Base-by-base conservation (phyloP, 2,329 filamentous ascomycete genomes). In the Ophiocordyceps unilateralis region DNA sequence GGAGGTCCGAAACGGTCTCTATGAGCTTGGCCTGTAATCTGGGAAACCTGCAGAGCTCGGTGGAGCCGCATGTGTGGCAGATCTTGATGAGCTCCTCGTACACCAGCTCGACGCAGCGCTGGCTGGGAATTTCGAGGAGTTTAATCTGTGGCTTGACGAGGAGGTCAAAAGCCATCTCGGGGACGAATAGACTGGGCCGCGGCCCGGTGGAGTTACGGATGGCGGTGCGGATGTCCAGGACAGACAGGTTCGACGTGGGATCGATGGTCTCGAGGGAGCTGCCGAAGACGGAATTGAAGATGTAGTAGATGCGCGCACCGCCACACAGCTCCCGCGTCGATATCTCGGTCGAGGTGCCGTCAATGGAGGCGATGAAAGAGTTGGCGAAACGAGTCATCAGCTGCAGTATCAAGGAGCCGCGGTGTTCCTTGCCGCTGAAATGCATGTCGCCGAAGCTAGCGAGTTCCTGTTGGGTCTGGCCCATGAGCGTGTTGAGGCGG, bases 1-100 rank as follows among this genome's bases (percentile, higher is more conserved):
- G 71, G 39, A 98, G 76, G 58, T 98, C 91, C 7, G 91, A 96
- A 2, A 98, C 91, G 17, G 95, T 89, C 63, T 98, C 91, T 49
- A 98, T 98, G 38, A 98, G 78, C 65, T 96, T 96, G 42, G 81
- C 91, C 64, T 98, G 91, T 43, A 98, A 69, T 47, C 91, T 78
- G 12, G 91, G 91, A 60, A 89, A 98, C 48, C 91, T 76, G 43
- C 85, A 83, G 19, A 98, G 76, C 61, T 98, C 91, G 15, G 83
- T 93, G 2, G 87, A 95, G 48, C 91, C 91, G 63, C 91, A 98
- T 1, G 91, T 98, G 60, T 98, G 91, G 65, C 91, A 95, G 51
- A 98, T 96, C 66, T 98, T 98, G 67, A 98, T 98, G 39, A 98
- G 72, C 62, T 98, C 91, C 60, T 98, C 91, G 60, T 98, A 98